These are phyloP conservation scores for Lyophyllum atratum DNA, from an alignment of 768 basidiomycete species.

Conservation along the genomic window DNA sequence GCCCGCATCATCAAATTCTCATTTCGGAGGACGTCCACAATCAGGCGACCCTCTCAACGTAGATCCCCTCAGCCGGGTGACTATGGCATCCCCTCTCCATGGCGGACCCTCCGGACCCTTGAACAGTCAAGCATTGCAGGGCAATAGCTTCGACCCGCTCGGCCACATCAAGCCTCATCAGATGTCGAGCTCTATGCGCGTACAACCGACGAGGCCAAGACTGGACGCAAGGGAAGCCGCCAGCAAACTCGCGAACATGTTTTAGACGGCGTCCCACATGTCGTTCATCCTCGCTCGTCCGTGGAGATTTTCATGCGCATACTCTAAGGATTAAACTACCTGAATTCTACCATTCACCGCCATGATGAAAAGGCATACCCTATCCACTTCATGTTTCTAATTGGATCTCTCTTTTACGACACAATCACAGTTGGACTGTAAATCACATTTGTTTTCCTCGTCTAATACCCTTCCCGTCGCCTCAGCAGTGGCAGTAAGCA, in stretches of 20 bases:
- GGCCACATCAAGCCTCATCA: conserved; percentile 59
- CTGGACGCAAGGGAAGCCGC: conserved; percentile 87
- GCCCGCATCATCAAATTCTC: conserved; percentile 36
- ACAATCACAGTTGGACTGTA: conserved; percentile 21
- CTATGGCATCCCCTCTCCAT: conserved; percentile 32
- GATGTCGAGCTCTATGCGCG: conserved; percentile 75
- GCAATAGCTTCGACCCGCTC: conserved; percentile 58
- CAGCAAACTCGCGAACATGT: conserved; percentile 90
- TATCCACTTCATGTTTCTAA: neutral
- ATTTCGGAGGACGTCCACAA: conserved; percentile 26
- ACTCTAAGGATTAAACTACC: neutral
- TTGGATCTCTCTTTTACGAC: neutral
- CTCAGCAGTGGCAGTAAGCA: conserved; percentile 50
- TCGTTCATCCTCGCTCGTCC: neutral
- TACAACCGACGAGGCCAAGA: conserved; percentile 69
- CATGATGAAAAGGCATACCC: neutral
- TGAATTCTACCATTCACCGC: neutral
- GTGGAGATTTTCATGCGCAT: neutral
- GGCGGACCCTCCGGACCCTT: conserved; percentile 20
- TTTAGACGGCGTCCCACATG: conserved; percentile 37
- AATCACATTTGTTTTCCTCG: conserved; percentile 21
- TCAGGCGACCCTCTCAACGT: conserved; percentile 33
- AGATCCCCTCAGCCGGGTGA: conserved; percentile 29
- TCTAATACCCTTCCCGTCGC: conserved; percentile 49
- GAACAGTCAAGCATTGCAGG: conserved; percentile 26